A percentile compares a stretch with the other conserved stretches of the same genome.
Conservation (phyloP, 768 basidiomycete species). For the Podaxis carcinomalis region DNA sequence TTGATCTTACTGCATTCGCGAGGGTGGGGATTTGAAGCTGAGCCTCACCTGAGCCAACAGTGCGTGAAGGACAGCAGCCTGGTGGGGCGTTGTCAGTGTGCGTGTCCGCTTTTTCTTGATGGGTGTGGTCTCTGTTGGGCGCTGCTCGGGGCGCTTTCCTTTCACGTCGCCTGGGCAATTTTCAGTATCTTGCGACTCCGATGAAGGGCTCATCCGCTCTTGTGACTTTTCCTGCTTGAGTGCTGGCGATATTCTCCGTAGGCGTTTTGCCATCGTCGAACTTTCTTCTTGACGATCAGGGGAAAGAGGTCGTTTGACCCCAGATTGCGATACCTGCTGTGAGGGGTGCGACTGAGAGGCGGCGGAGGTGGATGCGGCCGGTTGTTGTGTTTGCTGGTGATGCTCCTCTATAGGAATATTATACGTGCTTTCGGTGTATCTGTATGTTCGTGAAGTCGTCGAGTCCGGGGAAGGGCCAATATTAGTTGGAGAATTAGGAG, state of each 20-base stretch:
- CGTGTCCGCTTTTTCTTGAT: conserved; percentile 82
- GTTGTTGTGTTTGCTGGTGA: not conserved
- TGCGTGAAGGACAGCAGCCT: conserved; percentile 82
- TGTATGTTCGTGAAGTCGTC: conserved; percentile 39
- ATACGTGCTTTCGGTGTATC: conserved; percentile 32
- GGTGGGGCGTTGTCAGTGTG: conserved; percentile 83
- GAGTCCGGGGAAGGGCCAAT: conserved; percentile 26
- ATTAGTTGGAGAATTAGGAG: conserved; percentile 37
- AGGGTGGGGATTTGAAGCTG: not conserved
- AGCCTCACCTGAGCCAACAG: conserved; percentile 73
- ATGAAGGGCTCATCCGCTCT: conserved; percentile 33
- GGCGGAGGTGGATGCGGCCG: conserved; percentile 17
- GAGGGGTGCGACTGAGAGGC: conserved; percentile 21
- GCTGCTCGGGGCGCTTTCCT: conserved; percentile 35
- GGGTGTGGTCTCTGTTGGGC: conserved; percentile 33
- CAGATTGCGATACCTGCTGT: conserved; percentile 14
- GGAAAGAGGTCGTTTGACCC: conserved; percentile 17
- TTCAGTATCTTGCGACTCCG: conserved; percentile 56
- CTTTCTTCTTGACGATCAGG: conserved; percentile 20
- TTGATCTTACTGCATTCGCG: not conserved
- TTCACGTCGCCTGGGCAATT: conserved; percentile 48
- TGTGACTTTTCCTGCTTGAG: conserved; percentile 1
- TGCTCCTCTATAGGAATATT: conserved; percentile 13
- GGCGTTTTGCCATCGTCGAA: conserved; percentile 41
- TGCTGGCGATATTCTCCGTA: conserved; percentile 31